These are phyloP conservation scores for Gastrolobium villosum DNA, from an alignment of 306 rosid genomes.

Conservation along the genomic window DNA sequence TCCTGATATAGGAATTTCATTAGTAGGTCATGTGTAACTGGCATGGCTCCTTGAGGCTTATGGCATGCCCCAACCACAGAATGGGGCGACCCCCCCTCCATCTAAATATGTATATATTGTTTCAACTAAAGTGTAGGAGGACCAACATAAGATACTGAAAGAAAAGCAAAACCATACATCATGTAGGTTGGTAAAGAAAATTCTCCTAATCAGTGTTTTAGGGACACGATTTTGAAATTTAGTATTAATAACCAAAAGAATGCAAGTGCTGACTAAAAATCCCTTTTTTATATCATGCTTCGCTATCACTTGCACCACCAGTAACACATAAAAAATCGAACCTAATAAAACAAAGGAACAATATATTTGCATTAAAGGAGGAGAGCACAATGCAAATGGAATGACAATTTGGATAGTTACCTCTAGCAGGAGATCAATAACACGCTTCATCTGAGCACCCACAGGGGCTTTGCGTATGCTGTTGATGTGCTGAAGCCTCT, in stretches of 20 bases:
- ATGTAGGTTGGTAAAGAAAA: not conserved
- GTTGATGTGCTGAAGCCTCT: slow-evolving; percentile 89
- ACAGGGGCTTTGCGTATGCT: slow-evolving; percentile 81
- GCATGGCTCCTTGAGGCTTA: not conserved
- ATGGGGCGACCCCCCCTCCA: not conserved
- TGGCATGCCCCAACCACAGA: not conserved
- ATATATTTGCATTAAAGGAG: not conserved
- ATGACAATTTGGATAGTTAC: slow-evolving; percentile 46
- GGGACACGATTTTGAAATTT: slow-evolving; percentile 1
- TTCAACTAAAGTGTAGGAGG: slow-evolving; percentile 24
- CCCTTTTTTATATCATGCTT: not conserved
- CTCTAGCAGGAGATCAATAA: slow-evolving; percentile 81
- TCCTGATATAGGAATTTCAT: slow-evolving; percentile 4
- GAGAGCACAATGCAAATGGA: slow-evolving; percentile 1
- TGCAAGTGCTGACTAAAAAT: slow-evolving; percentile 15
- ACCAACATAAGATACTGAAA: slow-evolving; percentile 2
- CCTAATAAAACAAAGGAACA: not conserved
- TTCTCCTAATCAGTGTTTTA: not conserved
- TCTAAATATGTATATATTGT: not conserved
- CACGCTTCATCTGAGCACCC: slow-evolving; percentile 96
- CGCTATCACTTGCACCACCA: not conserved
- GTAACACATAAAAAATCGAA: not conserved
- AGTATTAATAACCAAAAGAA: slow-evolving; percentile 2
- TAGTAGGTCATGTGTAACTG: slow-evolving; percentile 2
- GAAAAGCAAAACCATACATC: not conserved